A percentile compares a stretch with the other conserved stretches of the same genome.
These are phyloP conservation scores for Pilatotrama ljubarskyi DNA, from an alignment of 768 basidiomycete species.

Conservation along the genomic window DNA sequence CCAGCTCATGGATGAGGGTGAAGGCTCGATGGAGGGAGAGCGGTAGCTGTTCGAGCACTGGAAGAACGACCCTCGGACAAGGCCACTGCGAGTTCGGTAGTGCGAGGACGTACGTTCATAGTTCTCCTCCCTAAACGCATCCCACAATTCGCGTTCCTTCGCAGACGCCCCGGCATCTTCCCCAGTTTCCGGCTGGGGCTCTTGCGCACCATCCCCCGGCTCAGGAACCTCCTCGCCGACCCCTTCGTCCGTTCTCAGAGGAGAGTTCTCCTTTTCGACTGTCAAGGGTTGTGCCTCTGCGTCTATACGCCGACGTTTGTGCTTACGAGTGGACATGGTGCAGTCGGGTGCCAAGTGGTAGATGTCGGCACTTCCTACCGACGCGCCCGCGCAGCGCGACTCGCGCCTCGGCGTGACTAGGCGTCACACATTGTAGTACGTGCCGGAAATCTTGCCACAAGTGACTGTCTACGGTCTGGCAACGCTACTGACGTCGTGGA, in stretches of 20 bases:
- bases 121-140: slow-evolving; percentile 74
- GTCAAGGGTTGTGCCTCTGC: neutral
- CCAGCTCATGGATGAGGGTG: slow-evolving; percentile 69
- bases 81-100: neutral
- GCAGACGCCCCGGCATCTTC: slow-evolving; percentile 31
- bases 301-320: slow-evolving; percentile 17
- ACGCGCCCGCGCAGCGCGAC: slow-evolving; percentile 9
- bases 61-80: neutral
- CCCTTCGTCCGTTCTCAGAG: neutral
- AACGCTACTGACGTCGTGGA: too few species aligned
- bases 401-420: neutral
- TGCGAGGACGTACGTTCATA: slow-evolving; percentile 59
- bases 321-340: slow-evolving; percentile 14
- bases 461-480: too few species aligned
- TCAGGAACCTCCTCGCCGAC: neutral
- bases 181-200: slow-evolving; percentile 22
- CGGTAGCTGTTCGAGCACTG: slow-evolving; percentile 80
- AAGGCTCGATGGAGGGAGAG: slow-evolving; percentile 72
- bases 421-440: too few species aligned
- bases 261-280: neutral
- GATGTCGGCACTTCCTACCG: neutral
- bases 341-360: neutral
- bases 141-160: slow-evolving; percentile 70
- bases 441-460: too few species aligned
- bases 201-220: slow-evolving; percentile 10